These are phyloP conservation scores for Argentina anserina DNA, from an alignment of 306 rosid genomes.

Conservation along the genomic window DNA sequence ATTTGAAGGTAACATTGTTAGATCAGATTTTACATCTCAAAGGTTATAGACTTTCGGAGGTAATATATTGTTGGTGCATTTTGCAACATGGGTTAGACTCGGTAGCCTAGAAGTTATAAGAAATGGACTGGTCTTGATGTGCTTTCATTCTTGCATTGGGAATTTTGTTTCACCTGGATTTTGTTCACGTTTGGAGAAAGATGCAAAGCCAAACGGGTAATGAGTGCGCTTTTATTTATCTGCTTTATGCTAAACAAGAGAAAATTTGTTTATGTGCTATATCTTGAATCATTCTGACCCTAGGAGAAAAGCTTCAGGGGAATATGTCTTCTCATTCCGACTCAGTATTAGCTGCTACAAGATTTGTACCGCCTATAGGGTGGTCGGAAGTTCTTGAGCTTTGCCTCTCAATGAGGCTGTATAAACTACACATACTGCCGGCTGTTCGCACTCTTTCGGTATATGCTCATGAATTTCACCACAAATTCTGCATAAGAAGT, in stretches of 20 bases:
- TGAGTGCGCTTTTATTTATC: neutral
- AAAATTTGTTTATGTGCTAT: neutral
- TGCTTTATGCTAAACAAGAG: neutral
- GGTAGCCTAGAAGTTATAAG: neutral
- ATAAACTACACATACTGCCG: slow-evolving; percentile 36
- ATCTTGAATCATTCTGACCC: neutral
- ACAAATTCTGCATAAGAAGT: slow-evolving; percentile 65
- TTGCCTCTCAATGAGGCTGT: neutral
- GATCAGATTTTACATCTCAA: neutral
- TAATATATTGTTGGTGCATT: too few species aligned
- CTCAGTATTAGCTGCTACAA: slow-evolving; percentile 6
- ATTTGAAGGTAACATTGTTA: neutral
- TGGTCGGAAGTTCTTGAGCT: neutral
- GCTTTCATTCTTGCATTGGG: neutral
- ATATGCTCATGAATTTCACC: slow-evolving; percentile 83
- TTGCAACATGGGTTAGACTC: neutral
- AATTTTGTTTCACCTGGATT: neutral
- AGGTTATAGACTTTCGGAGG: too few species aligned
- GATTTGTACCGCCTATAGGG: too few species aligned
- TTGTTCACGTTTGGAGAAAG: neutral
- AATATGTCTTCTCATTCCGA: neutral
- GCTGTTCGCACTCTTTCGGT: slow-evolving; percentile 49
- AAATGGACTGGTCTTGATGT: neutral
- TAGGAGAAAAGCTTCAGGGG: neutral
- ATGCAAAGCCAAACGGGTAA: neutral